Percentiles rank a stretch among this genome's conserved stretches.
Conservation (phyloP, 140 eudicot species). For the Erigeron philadelphicus region DNA sequence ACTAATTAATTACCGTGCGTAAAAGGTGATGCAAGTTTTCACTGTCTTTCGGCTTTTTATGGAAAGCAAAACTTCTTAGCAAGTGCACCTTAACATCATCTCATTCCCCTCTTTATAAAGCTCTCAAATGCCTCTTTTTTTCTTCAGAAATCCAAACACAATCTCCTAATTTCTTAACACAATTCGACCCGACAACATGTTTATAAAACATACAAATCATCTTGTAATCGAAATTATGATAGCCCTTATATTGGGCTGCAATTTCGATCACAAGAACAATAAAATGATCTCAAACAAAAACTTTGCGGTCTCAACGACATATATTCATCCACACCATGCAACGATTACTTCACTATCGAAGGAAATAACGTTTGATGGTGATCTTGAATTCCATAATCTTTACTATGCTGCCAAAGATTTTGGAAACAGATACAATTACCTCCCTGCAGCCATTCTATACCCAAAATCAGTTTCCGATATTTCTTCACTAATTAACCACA, state of each 20-base stretch:
- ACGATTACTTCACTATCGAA: conserved; percentile 31
- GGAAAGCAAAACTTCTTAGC: conserved; percentile 19
- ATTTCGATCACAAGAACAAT: conserved; percentile 26
- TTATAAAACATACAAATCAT: conserved; percentile 25
- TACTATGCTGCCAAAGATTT: conserved; percentile 80
- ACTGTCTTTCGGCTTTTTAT: background rate
- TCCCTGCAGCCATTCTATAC: conserved; percentile 68
- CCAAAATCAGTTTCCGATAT: conserved; percentile 80
- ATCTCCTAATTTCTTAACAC: conserved; percentile 20
- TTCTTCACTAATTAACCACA: conserved; percentile 44
- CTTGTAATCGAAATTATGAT: conserved; percentile 40
- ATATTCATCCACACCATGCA: conserved; percentile 30
- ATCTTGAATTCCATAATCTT: conserved; percentile 39
- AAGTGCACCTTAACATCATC: conserved; percentile 29
- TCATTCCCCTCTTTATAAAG: conserved; percentile 38
- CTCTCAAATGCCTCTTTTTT: conserved; percentile 34
- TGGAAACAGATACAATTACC: conserved; percentile 62
- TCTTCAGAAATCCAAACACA: conserved; percentile 27
- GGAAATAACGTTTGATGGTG: conserved; percentile 44
- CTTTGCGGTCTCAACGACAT: conserved; percentile 37
- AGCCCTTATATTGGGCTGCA: conserved; percentile 44
- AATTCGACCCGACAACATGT: conserved; percentile 17
- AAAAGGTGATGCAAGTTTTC: background rate
- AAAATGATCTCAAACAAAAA: conserved; percentile 43
- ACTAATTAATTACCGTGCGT: conserved; percentile 7